These are phyloP conservation scores for Aureobasidium subglaciale DNA, from an alignment of 2,329 filamentous ascomycete genomes.

Conservation along the genomic window DNA sequence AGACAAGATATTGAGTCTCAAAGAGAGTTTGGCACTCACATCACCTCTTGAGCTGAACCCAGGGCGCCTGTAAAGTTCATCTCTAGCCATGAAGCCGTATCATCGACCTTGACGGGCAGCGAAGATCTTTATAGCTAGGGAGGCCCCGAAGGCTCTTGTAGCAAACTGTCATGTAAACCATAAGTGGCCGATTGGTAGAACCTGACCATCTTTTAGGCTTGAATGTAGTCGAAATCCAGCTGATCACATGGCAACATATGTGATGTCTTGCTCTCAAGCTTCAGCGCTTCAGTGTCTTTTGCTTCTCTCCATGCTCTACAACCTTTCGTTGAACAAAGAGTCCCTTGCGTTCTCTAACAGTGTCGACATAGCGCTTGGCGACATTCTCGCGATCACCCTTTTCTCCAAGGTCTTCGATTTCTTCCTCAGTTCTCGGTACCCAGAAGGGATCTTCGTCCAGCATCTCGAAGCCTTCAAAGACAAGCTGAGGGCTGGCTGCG, in stretches of 20 bases:
- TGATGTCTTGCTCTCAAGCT: background rate
- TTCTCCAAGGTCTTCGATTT: constrained; percentile 92
- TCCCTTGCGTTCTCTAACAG: constrained; percentile 79
- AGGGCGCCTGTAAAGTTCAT: too few relatives aligned
- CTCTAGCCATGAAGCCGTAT: too few relatives aligned
- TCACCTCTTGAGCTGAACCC: too few relatives aligned
- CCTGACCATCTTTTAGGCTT: too few relatives aligned
- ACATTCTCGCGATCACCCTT: constrained; percentile 91
- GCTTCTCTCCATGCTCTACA: constrained; percentile 88
- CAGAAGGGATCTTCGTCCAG: constrained; percentile 95
- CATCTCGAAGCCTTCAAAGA: constrained; percentile 88
- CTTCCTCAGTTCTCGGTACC: constrained; percentile 94
- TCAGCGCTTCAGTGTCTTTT: constrained; percentile 61
- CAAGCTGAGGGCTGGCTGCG: constrained; percentile 82
- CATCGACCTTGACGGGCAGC: too few relatives aligned
- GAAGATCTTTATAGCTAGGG: too few relatives aligned
- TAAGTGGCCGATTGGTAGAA: too few relatives aligned
- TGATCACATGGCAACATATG: background rate
- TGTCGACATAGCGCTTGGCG: constrained; percentile 91
- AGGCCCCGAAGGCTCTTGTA: too few relatives aligned
- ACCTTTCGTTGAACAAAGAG: constrained; percentile 65
- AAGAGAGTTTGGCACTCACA: too few relatives aligned
- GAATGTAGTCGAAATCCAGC: too few relatives aligned
- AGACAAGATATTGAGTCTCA: too few relatives aligned
- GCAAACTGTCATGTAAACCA: too few relatives aligned